Conservation (phyloP, 176 grass and related monocot genomes). For the Puya raimondii region DNA sequence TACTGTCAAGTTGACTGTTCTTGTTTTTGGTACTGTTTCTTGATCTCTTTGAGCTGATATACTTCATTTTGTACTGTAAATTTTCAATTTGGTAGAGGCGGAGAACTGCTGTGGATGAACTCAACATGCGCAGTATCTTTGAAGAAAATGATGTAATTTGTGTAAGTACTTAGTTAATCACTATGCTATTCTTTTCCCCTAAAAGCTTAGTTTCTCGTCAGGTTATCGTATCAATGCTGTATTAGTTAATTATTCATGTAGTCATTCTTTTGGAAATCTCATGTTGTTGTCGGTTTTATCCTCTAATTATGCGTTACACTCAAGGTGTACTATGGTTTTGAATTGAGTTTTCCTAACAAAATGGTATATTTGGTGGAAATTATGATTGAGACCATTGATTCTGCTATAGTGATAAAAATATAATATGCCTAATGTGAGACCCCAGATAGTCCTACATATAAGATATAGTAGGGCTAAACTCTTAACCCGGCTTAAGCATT, state of each 20-base stretch:
- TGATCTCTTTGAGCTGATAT: background rate
- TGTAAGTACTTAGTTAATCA: conserved; percentile 46
- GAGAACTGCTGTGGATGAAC: conserved; percentile 93
- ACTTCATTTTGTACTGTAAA: background rate
- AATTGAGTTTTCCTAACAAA: background rate
- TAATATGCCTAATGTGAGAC: too few species aligned
- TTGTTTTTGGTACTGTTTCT: too few species aligned
- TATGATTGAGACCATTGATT: background rate
- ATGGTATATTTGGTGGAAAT: background rate
- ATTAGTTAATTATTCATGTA: too few species aligned
- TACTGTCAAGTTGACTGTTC: background rate
- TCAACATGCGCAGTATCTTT: conserved; percentile 90
- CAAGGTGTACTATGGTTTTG: background rate
- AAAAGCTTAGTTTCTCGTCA: too few species aligned
- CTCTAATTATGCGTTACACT: too few species aligned
- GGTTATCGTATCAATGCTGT: too few species aligned
- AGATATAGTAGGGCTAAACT: too few species aligned
- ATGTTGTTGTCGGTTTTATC: too few species aligned
- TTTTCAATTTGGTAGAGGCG: conserved; percentile 44
- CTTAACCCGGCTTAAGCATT: too few species aligned
- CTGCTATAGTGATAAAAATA: background rate
- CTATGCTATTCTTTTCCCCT: background rate
- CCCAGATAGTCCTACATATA: too few species aligned
- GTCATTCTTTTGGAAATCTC: too few species aligned
- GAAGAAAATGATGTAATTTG: conserved; percentile 97